phyloP scores from a whole-genome alignment of 495 filamentous ascomycete genomes.

The Hyaloscypha bicolor region DNA sequence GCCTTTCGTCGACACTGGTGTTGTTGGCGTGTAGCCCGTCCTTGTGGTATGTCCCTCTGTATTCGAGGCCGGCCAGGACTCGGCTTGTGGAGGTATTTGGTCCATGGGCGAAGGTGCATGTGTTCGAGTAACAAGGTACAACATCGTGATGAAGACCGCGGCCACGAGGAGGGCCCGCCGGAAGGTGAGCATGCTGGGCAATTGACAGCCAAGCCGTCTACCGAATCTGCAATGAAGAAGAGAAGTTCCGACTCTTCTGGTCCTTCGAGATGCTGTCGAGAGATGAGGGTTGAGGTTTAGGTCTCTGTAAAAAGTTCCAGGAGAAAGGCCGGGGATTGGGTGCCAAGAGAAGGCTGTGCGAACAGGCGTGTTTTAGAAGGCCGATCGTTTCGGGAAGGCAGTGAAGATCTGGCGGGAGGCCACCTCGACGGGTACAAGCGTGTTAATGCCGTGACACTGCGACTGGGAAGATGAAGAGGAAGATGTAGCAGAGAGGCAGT shows the following conservation, averaged over 20 bases:
- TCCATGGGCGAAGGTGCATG: slow-evolving; percentile 48
- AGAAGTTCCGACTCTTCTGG: neutral
- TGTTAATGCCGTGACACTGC: neutral
- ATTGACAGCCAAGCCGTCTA: slow-evolving; percentile 14
- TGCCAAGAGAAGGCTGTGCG: slow-evolving; percentile 30
- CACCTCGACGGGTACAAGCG: neutral
- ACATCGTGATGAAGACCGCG: slow-evolving; percentile 64
- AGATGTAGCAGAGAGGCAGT: neutral
- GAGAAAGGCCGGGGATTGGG: neutral
- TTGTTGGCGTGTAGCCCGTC: slow-evolving; percentile 15
- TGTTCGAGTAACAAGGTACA: slow-evolving; percentile 70
- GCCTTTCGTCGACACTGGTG: slow-evolving; percentile 14
- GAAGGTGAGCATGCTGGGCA: slow-evolving; percentile 57
- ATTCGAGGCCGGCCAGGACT: slow-evolving; percentile 19
- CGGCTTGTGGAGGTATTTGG: slow-evolving; percentile 31
- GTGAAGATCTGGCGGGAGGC: slow-evolving; percentile 5
- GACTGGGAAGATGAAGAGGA: neutral
- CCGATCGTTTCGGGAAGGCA: slow-evolving; percentile 13
- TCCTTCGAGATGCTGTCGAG: slow-evolving; percentile 5
- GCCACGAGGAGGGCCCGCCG: slow-evolving; percentile 71
- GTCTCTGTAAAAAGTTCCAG: slow-evolving; percentile 14
- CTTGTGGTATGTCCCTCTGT: slow-evolving; percentile 10
- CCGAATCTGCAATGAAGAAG: neutral
- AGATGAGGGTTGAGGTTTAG: neutral
- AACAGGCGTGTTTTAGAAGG: slow-evolving; percentile 7